These are phyloP conservation scores for Orbilia javanica DNA, from an alignment of 2,329 filamentous ascomycete genomes.

Conservation along the genomic window DNA sequence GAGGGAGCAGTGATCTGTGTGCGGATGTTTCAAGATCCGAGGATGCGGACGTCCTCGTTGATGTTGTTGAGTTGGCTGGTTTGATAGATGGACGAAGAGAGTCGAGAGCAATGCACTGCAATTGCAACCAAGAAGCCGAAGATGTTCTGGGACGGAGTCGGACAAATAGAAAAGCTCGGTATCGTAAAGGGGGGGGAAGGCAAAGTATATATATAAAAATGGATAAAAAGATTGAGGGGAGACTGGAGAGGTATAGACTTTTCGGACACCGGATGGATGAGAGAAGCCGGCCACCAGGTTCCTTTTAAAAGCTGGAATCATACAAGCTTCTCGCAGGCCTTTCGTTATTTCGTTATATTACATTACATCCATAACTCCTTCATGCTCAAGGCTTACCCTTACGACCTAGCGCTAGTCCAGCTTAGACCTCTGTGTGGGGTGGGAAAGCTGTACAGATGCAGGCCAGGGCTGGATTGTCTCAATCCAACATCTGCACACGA, in stretches of 20 bases:
- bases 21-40: background rate
- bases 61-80: background rate
- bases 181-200: conserved; percentile 28
- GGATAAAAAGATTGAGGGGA: conserved; percentile 4
- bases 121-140: conserved; percentile 27
- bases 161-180: conserved; percentile 12
- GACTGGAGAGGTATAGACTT: conserved; percentile 47
- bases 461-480: conserved; percentile 53
- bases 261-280: conserved; percentile 51
- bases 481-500: conserved; percentile 42
- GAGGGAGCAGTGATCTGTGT: background rate
- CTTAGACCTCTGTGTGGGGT: conserved; percentile 48
- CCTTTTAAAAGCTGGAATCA: conserved; percentile 55
- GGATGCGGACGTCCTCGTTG: background rate
- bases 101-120: conserved; percentile 23
- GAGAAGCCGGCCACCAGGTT: conserved; percentile 43
- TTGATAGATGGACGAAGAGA: background rate
- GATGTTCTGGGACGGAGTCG: background rate
- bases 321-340: conserved; percentile 30
- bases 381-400: conserved; percentile 48
- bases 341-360: conserved; percentile 51
- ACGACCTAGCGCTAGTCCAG: conserved; percentile 17
- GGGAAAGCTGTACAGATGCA: conserved; percentile 52
- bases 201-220: conserved; percentile 45
- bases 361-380: conserved; percentile 16